Percentiles rank a stretch among this genome's conserved stretches.
These are phyloP conservation scores for Penicillium goetzii DNA, from an alignment of 495 filamentous ascomycete species.

Conservation along the genomic window DNA sequence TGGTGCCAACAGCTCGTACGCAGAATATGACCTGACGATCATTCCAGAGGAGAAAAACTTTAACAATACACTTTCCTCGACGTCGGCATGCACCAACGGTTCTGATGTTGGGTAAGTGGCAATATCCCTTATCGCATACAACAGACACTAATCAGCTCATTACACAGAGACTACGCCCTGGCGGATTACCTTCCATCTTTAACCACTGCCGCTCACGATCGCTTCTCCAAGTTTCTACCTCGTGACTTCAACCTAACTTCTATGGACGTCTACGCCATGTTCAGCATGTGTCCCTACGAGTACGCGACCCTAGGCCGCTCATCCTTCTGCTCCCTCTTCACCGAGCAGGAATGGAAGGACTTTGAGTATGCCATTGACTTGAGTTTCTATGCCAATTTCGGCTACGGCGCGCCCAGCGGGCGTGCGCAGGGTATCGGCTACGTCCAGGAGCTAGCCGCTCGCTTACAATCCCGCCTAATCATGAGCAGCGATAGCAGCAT, in stretches of 20 bases:
- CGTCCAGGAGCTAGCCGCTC: neutral
- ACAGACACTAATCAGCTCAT: neutral
- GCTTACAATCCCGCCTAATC: neutral
- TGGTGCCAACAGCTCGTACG: neutral
- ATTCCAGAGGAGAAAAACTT: neutral
- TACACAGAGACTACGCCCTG: neutral
- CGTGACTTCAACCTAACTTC: constrained; percentile 52
- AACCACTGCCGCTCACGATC: neutral
- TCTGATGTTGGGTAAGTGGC: neutral
- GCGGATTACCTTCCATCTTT: neutral
- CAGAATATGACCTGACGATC: neutral
- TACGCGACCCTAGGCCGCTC: constrained; percentile 34
- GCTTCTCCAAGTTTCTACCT: constrained; percentile 20
- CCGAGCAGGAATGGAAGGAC: neutral
- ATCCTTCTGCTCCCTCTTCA: constrained; percentile 44
- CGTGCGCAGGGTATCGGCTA: neutral
- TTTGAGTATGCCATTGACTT: neutral
- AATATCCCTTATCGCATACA: neutral
- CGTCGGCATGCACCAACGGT: neutral
- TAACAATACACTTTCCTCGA: neutral
- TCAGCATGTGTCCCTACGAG: constrained; percentile 48
- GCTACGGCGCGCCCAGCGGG: neutral
- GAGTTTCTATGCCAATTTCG: neutral
- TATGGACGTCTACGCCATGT: constrained; percentile 56
- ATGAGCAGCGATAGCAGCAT: neutral